A percentile compares a stretch with the other conserved stretches of the same genome.
Conservation (phyloP, 306 rosid species). For the Dalbergia oliveri region DNA sequence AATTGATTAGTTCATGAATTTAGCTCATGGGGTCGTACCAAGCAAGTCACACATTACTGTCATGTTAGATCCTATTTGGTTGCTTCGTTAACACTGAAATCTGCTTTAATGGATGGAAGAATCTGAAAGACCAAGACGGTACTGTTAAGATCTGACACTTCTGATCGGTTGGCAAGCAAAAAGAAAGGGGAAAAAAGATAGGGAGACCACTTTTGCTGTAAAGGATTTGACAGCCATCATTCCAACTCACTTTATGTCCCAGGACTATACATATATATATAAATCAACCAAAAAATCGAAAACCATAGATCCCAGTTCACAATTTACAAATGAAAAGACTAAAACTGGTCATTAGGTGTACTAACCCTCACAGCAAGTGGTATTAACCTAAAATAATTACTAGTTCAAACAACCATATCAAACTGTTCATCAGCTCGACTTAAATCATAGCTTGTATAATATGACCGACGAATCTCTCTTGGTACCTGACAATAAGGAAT, state of each 20-base stretch:
- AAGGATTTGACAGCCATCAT: constrained; percentile 85
- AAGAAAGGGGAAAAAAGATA: constrained; percentile 42
- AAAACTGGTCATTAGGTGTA: constrained; percentile 7
- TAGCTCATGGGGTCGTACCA: constrained; percentile 36
- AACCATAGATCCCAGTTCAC: constrained; percentile 43
- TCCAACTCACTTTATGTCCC: constrained; percentile 56
- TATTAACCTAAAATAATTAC: constrained; percentile 1
- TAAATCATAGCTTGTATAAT: too few relatives aligned
- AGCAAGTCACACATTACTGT: constrained; percentile 38
- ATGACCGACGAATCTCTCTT: constrained; percentile 35
- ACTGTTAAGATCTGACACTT: constrained; percentile 73
- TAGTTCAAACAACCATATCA: not conserved
- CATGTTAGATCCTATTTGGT: constrained; percentile 45
- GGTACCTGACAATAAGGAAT: constrained; percentile 43
- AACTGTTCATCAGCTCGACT: not conserved
- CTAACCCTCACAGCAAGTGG: not conserved
- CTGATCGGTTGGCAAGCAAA: constrained; percentile 66
- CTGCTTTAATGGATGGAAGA: constrained; percentile 55
- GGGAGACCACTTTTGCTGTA: constrained; percentile 60
- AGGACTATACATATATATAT: not conserved
- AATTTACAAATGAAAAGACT: constrained; percentile 5
- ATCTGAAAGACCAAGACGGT: constrained; percentile 56
- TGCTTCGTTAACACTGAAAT: constrained; percentile 44
- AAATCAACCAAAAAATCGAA: not conserved
- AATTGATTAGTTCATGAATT: not conserved